phyloP scores from a whole-genome alignment of 1,284 basidiomycete genomes.

The Boletus nobilissimus region DNA sequence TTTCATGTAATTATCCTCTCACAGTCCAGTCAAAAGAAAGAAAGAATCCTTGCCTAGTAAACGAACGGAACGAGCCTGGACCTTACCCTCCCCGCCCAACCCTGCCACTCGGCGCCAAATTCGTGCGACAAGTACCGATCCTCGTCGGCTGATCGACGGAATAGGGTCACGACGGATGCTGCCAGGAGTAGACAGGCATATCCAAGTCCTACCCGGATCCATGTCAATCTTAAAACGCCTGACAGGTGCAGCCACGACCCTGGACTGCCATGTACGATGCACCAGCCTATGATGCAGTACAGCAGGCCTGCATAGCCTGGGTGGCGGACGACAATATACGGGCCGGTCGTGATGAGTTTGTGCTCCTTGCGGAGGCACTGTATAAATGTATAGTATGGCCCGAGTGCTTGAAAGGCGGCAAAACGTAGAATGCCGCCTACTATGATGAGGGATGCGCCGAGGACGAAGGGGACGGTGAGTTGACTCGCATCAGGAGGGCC shows the following conservation, averaged over 20 bases:
- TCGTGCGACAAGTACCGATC: slow-evolving; percentile 24
- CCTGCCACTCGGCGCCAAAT: slow-evolving; percentile 36
- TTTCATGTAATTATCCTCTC: background rate
- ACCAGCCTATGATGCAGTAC: slow-evolving; percentile 15
- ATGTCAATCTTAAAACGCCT: slow-evolving; percentile 1
- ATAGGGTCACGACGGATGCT: slow-evolving; percentile 15
- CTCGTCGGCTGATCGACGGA: slow-evolving; percentile 23
- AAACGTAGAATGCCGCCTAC: slow-evolving; percentile 22
- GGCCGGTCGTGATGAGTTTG: slow-evolving; percentile 31
- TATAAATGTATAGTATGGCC: slow-evolving; percentile 33
- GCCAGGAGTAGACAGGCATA: background rate
- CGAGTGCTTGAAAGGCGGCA: slow-evolving; percentile 24
- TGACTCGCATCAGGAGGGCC: slow-evolving; percentile 22
- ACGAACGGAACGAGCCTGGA: slow-evolving; percentile 31
- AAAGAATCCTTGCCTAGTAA: background rate
- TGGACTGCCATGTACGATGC: slow-evolving; percentile 5
- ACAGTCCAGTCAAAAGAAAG: background rate
- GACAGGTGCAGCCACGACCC: slow-evolving; percentile 32
- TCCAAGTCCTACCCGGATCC: background rate
- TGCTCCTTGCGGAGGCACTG: slow-evolving; percentile 33
- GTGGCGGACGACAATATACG: slow-evolving; percentile 36
- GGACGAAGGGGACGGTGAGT: slow-evolving; percentile 25
- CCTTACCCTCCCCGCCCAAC: slow-evolving; percentile 30
- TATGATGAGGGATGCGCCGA: slow-evolving; percentile 27
- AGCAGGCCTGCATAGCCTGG: slow-evolving; percentile 29